Percentiles rank a stretch among this genome's conserved stretches.
phyloP scores from a whole-genome alignment of 2,329 filamentous ascomycete species.

The Fulvia fulva region DNA sequence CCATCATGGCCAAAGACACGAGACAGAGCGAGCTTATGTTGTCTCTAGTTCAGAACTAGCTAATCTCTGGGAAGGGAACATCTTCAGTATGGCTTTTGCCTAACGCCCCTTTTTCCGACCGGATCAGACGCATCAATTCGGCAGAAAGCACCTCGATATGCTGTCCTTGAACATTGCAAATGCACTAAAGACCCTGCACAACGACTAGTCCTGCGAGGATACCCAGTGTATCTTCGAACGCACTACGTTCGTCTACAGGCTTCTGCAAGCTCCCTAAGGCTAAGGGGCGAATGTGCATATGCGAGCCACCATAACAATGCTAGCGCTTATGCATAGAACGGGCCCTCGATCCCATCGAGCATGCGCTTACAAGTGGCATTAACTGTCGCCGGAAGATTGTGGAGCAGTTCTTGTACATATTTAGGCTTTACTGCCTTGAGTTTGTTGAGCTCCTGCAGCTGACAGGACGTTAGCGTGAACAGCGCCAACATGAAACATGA shows the following conservation, averaged over 20 bases:
- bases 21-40: no score
- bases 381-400: slow-evolving; percentile 13
- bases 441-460: slow-evolving; percentile 15
- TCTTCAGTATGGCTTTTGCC: no score
- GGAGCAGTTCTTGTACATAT: slow-evolving; percentile 10
- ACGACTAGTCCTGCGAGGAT: no score
- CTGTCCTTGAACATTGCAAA: no score
- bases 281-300: slow-evolving; percentile 15
- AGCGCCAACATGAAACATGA: background rate
- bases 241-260: background rate
- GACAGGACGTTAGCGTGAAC: slow-evolving; percentile 1
- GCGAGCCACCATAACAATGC: slow-evolving; percentile 18
- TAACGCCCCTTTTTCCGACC: no score
- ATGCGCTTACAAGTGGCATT: slow-evolving; percentile 22
- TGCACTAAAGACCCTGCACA: no score
- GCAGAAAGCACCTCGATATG: no score
- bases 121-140: no score
- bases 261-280: slow-evolving; percentile 17
- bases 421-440: slow-evolving; percentile 15
- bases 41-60: no score
- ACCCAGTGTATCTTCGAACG: no score
- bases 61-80: no score
- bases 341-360: slow-evolving; percentile 8
- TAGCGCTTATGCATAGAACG: slow-evolving; percentile 8
- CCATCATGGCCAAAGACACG: no score